Conservation (phyloP, 768 basidiomycete species). For the Phallus indusiatus region DNA sequence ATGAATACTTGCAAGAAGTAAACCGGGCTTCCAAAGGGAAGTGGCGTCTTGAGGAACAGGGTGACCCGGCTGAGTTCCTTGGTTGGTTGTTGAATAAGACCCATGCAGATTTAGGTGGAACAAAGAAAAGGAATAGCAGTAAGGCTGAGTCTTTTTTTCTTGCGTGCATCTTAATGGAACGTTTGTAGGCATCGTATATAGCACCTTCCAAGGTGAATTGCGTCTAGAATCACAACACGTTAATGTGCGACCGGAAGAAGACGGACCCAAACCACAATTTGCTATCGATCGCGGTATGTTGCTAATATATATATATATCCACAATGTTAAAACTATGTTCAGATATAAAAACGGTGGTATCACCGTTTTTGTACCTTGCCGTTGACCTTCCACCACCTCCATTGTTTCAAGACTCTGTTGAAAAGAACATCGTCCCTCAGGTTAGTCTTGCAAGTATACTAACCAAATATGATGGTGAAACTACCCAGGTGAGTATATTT, state of each 20-base stretch:
- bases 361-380: constrained; percentile 93
- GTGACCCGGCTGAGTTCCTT: constrained; percentile 93
- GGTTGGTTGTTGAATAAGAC: constrained; percentile 92
- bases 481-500: constrained; percentile 58
- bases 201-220: constrained; percentile 90
- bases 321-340: constrained; percentile 1
- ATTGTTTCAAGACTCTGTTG: constrained; percentile 88
- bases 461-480: constrained; percentile 87
- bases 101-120: constrained; percentile 90
- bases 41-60: constrained; percentile 88
- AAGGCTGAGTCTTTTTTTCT: constrained; percentile 23
- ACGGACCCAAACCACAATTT: constrained; percentile 78
- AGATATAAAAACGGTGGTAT: constrained; percentile 80
- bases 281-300: constrained; percentile 84
- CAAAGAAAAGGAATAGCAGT: constrained; percentile 89
- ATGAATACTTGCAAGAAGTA: constrained; percentile 97
- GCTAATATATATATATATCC: constrained; percentile 7
- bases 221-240: constrained; percentile 92
- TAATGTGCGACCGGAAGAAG: constrained; percentile 71
- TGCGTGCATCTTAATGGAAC: constrained; percentile 14
- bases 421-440: constrained; percentile 99
- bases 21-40: constrained; percentile 80
- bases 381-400: constrained; percentile 97
- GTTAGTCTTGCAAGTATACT: constrained; percentile 85
- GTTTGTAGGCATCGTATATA: constrained; percentile 73